phyloP scores from a whole-genome alignment of 2,329 filamentous ascomycete genomes.

The Alternaria longipes region DNA sequence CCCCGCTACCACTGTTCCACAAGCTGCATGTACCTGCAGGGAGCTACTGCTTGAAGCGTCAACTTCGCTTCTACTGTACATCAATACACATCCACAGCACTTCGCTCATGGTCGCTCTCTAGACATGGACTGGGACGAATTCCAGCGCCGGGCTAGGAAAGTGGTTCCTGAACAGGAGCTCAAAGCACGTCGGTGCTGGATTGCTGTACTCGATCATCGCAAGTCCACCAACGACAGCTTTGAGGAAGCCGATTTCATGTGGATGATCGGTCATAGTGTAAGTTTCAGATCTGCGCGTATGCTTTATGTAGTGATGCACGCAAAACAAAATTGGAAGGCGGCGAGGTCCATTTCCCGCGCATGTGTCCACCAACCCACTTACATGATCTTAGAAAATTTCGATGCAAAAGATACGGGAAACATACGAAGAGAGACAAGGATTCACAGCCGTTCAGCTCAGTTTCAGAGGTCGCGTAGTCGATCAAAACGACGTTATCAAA shows the following conservation, averaged over 20 bases:
- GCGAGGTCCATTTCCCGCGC: neutral
- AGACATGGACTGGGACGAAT: constrained; percentile 32
- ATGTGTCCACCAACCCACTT: neutral
- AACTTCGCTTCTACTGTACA: neutral
- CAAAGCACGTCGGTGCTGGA: constrained; percentile 41
- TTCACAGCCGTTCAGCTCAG: constrained; percentile 29
- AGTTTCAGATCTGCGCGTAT: constrained; percentile 13
- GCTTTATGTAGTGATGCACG: neutral
- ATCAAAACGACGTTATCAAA: constrained; percentile 9
- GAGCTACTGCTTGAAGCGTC: neutral
- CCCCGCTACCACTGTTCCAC: neutral
- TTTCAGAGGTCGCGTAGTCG: constrained; percentile 17
- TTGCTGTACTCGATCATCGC: constrained; percentile 45
- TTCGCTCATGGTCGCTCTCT: neutral
- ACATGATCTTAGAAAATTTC: constrained; percentile 30
- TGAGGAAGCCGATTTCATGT: constrained; percentile 43
- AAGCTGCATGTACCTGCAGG: neutral
- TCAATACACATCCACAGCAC: neutral
- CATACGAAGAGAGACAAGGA: constrained; percentile 21
- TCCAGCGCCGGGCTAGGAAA: constrained; percentile 30
- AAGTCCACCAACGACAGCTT: constrained; percentile 22
- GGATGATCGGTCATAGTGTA: constrained; percentile 48
- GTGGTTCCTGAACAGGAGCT: constrained; percentile 28
- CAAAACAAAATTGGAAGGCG: neutral
- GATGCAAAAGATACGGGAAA: constrained; percentile 27